A percentile compares a stretch with the other conserved stretches of the same genome.
Conservation (phyloP, 2,329 filamentous ascomycete genomes). For the Cordyceps cicadae region DNA sequence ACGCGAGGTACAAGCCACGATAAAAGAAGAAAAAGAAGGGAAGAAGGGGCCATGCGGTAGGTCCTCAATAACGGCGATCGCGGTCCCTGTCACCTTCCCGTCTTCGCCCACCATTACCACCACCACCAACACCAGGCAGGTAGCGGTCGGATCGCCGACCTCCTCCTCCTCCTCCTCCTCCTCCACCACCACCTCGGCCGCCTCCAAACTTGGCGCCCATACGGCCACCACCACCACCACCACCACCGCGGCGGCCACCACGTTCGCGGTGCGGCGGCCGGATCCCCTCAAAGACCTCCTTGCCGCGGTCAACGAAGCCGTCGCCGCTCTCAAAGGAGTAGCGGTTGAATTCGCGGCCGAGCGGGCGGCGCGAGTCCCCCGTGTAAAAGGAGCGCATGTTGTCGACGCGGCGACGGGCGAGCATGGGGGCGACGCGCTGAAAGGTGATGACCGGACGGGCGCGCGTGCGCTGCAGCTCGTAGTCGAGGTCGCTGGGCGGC, state of each 20-base stretch:
- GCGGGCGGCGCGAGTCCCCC: slow-evolving; percentile 29
- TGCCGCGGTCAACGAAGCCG: slow-evolving; percentile 61
- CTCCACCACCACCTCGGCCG: slow-evolving; percentile 20
- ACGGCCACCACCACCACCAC: slow-evolving; percentile 19
- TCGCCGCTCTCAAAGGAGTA: slow-evolving; percentile 65
- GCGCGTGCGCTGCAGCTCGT: slow-evolving; percentile 26
- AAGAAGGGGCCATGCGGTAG: not conserved
- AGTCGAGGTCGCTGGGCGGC: slow-evolving; percentile 5
- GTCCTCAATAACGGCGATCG: slow-evolving; percentile 4
- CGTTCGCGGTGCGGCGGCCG: slow-evolving; percentile 48
- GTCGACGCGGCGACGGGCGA: slow-evolving; percentile 58
- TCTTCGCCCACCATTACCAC: slow-evolving; percentile 17
- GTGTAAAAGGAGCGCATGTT: slow-evolving; percentile 42
- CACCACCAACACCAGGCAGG: slow-evolving; percentile 20
- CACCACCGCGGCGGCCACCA: slow-evolving; percentile 22
- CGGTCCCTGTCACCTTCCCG: slow-evolving; percentile 5
- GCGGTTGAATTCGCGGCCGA: slow-evolving; percentile 49
- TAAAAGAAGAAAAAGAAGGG: not conserved
- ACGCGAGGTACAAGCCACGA: not conserved
- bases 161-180: slow-evolving; percentile 18
- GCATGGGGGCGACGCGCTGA: slow-evolving; percentile 52
- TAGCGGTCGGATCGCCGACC: slow-evolving; percentile 26
- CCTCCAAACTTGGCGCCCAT: slow-evolving; percentile 17
- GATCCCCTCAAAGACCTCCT: slow-evolving; percentile 60
- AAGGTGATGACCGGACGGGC: slow-evolving; percentile 36